Evolutionary conservation across 2,329 filamentous ascomycete species (phyloP), one percentile per base, ranked within the genome.

Genomic region (Colletotrichum sp.): DNA sequence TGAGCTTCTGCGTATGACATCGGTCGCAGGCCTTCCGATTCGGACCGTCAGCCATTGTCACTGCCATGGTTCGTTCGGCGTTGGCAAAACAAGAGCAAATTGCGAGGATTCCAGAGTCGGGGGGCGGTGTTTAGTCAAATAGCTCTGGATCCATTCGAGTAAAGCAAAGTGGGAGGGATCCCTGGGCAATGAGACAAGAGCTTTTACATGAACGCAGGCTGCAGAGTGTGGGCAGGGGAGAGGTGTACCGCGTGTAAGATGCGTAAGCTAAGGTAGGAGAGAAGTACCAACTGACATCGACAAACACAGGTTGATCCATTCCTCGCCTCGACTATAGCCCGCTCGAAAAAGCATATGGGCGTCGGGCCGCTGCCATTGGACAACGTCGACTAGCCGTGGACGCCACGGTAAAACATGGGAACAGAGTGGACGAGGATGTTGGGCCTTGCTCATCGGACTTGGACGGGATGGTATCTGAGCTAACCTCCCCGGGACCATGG

Each of bases 1-100:
- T 86, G 74, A 89, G 82, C 79, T 88, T 89, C 79, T 88, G 86
- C 22, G 80, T 80, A 78, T 88, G 87, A 78, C 87, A 89, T 76
- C 86, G 84, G 79, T 89, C 86, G 80, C 87, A 89, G 72, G 87
- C 87, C 72, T 85, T 87, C 72, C 87, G 85, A 77, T 83, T 85
- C 75, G 82, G 79, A 68, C 80, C 81, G 75, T 86, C 84, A 78
- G 83, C 79, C 84, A 86, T 86, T 79, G 78, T 82, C 78, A 80
- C 78, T 72, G 79, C 81, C 82, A 75, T 80, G 55, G 57, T 68
- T 71, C 66, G 71, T 68, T 71, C 66, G 75, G 75, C 71, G 75
- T 76, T 75, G 62, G 71, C 36, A 75, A 74, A 71, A 75, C 71
- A 75, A 71, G 71, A 63, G 62, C 60, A 76, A 71, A 75, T 74